phyloP scores from a whole-genome alignment of 2,329 filamentous ascomycete species.

The Claviceps quebecensis region DNA sequence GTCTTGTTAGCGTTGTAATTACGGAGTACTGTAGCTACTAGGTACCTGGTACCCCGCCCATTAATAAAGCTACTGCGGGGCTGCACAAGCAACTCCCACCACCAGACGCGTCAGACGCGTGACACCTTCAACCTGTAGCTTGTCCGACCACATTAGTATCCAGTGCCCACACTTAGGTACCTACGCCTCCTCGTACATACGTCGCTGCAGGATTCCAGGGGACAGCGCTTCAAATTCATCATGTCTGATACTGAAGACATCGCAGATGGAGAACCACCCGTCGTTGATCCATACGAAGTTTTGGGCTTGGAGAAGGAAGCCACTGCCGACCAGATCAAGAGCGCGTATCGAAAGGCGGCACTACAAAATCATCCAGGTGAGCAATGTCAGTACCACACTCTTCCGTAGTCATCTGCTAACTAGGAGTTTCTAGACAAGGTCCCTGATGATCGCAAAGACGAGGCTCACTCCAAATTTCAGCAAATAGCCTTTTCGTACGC shows the following conservation, averaged over 20 bases:
- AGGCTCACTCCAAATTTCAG: slow-evolving; percentile 74
- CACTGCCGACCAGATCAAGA: slow-evolving; percentile 68
- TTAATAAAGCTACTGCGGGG: slow-evolving; percentile 1
- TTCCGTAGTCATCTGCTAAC: neutral
- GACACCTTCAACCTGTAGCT: slow-evolving; percentile 5
- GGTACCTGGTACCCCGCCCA: neutral
- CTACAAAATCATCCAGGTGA: slow-evolving; percentile 75
- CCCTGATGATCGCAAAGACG: slow-evolving; percentile 47
- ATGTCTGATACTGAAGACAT: slow-evolving; percentile 40
- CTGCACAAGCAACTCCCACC: neutral
- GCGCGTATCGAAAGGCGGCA: slow-evolving; percentile 81
- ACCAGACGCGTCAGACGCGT: slow-evolving; percentile 9
- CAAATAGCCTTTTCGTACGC: slow-evolving; percentile 87
- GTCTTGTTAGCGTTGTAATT: too few relatives aligned
- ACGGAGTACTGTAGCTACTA: too few relatives aligned
- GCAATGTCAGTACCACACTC: slow-evolving; percentile 5
- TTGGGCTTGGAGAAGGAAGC: slow-evolving; percentile 59
- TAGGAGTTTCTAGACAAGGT: slow-evolving; percentile 53
- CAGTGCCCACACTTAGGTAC: neutral
- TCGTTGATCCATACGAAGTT: slow-evolving; percentile 65
- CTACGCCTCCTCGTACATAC: neutral
- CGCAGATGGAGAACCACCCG: slow-evolving; percentile 43
- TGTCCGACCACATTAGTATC: neutral
- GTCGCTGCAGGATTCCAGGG: neutral
- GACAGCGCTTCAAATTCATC: slow-evolving; percentile 2